phyloP scores from a whole-genome alignment of 257 asterid genomes.

The Plantago elongata region DNA sequence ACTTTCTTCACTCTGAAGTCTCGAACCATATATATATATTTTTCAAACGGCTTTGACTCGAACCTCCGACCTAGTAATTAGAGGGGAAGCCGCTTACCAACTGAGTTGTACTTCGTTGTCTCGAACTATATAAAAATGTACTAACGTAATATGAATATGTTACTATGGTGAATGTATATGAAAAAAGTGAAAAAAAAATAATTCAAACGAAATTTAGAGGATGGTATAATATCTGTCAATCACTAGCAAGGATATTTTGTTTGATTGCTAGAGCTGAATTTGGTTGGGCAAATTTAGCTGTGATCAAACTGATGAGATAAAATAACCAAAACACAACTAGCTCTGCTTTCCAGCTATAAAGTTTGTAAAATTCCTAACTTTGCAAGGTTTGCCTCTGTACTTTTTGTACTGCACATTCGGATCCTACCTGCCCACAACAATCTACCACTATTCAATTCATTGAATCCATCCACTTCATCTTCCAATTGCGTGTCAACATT shows the following conservation, averaged over 20 bases:
- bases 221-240: background rate
- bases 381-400: conserved; percentile 13
- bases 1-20: no score
- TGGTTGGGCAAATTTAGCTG: conserved; percentile 21
- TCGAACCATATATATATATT: no score
- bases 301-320: conserved; percentile 21
- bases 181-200: no score
- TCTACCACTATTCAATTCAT: conserved; percentile 18
- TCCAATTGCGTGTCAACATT: background rate
- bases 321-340: conserved; percentile 16
- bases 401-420: conserved; percentile 14
- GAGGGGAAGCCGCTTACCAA: no score
- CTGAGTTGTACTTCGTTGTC: no score
- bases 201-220: background rate
- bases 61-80: no score
- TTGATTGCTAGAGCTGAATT: conserved; percentile 22
- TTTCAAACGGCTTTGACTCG: no score
- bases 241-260: conserved; percentile 1
- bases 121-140: no score
- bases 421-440: conserved; percentile 17
- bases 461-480: conserved; percentile 15
- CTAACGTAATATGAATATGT: no score
- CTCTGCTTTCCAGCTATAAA: conserved; percentile 38
- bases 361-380: conserved; percentile 20
- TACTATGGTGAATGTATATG: no score